Evolutionary conservation across 805 yeast genomes (phyloP).

Genomic region (Metschnikowia cubensis): DNA sequence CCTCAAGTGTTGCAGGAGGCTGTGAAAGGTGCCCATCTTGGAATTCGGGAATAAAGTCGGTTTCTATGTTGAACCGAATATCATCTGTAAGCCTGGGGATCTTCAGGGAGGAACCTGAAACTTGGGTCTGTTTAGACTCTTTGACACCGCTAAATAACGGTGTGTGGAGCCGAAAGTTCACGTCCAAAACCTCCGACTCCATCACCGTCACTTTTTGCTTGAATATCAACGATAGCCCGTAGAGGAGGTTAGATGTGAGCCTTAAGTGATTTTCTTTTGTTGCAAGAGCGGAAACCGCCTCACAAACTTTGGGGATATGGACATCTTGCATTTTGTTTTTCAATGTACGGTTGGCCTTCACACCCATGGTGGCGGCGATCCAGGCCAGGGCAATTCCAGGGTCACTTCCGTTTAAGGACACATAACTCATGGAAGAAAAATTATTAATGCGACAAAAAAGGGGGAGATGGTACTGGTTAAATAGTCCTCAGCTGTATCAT

Average conservation of each 20-base stretch:
- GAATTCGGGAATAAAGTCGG: slow-evolving; percentile 19
- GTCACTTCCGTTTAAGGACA: background rate
- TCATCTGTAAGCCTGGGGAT: slow-evolving; percentile 20
- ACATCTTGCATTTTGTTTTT: slow-evolving; percentile 30
- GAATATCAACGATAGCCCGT: slow-evolving; percentile 47
- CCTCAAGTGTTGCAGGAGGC: background rate
- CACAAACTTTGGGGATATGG: slow-evolving; percentile 43
- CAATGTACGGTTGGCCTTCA: slow-evolving; percentile 24
- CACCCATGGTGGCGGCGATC: slow-evolving; percentile 42
- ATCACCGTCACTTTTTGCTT: slow-evolving; percentile 47
- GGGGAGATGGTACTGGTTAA: background rate
- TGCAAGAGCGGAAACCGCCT: slow-evolving; percentile 11
- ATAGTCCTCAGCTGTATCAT: background rate
- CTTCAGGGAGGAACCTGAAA: background rate
- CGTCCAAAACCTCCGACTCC: slow-evolving; percentile 26
- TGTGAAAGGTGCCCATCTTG: background rate
- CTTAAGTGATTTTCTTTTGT: slow-evolving; percentile 25
- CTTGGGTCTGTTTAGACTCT: background rate
- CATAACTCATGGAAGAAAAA: background rate
- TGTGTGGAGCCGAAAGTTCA: slow-evolving; percentile 1
- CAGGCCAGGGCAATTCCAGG: slow-evolving; percentile 25
- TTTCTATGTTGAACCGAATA: slow-evolving; percentile 23
- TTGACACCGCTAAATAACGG: background rate
- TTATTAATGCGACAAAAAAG: background rate
- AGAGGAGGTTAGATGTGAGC: slow-evolving; percentile 40